phyloP scores from a whole-genome alignment of 2,329 filamentous ascomycete genomes.

The Gnomoniopsis sp. region DNA sequence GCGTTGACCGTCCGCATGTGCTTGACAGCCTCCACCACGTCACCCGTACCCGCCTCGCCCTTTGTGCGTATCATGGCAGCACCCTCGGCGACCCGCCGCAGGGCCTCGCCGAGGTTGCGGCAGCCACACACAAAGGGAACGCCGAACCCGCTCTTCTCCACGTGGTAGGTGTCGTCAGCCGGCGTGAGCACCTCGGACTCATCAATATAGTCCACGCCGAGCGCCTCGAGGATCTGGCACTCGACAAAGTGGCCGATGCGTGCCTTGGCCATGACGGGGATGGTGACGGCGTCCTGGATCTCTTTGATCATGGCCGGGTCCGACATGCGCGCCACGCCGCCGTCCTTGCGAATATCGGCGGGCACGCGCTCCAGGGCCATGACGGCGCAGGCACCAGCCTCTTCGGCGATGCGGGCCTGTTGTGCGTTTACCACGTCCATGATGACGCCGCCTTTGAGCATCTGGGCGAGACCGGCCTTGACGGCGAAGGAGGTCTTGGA shows the following conservation, averaged over 20 bases:
- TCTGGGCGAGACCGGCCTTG: constrained; percentile 93
- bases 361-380: constrained; percentile 98
- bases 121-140: constrained; percentile 96
- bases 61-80: constrained; percentile 99
- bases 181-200: constrained; percentile 97
- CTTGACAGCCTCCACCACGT: constrained; percentile 89
- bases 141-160: constrained; percentile 80
- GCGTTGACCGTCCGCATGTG: constrained; percentile 90
- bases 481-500: constrained; percentile 68
- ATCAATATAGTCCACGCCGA: constrained; percentile 97
- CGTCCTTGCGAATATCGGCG: constrained; percentile 88
- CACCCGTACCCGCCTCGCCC: constrained; percentile 94
- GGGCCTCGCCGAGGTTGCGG: constrained; percentile 88
- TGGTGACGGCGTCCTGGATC: constrained; percentile 92
- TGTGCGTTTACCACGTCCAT: constrained; percentile 97
- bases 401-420: constrained; percentile 94
- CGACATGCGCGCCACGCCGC: constrained; percentile 95
- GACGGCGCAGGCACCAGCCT: constrained; percentile 91
- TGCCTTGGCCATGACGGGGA: constrained; percentile 98
- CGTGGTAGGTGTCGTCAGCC: constrained; percentile 85
- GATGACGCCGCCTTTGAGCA: constrained; percentile 98
- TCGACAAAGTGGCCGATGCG: constrained; percentile 97
- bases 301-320: constrained; percentile 92
- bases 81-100: constrained; percentile 86
- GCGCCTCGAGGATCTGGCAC: constrained; percentile 94